Percentiles rank a stretch among this genome's conserved stretches.
Conservation (phyloP, 2,329 filamentous ascomycete species). For the Fonsecaea multimorphosa region DNA sequence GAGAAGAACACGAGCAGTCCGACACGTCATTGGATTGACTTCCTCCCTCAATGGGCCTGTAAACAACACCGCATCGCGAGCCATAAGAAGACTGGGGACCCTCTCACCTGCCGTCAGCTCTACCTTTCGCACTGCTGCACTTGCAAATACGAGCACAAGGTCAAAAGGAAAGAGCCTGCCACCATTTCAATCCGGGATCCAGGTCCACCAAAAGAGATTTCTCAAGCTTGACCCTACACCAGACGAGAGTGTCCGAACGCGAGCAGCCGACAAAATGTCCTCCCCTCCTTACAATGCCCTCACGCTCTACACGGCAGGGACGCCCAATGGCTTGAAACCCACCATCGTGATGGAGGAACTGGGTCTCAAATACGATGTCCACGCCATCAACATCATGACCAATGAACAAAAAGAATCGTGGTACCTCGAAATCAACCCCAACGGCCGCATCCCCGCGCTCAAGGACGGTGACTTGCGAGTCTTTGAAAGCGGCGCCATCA, state of each 20-base stretch:
- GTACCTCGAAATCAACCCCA: conserved; percentile 58
- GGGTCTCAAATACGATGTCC: conserved; percentile 43
- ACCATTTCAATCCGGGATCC: background rate
- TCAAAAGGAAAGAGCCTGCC: background rate
- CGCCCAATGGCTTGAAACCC: conserved; percentile 45
- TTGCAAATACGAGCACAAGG: conserved; percentile 1
- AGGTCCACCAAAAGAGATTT: background rate
- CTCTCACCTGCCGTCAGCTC: conserved; percentile 6
- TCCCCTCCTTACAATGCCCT: conserved; percentile 31
- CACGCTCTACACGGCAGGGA: conserved; percentile 32
- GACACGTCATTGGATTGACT: conserved; percentile 18
- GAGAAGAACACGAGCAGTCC: conserved; percentile 7
- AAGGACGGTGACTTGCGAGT: conserved; percentile 49
- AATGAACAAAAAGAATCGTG: conserved; percentile 54
- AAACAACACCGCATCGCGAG: background rate
- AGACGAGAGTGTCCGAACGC: background rate
- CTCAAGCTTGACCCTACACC: conserved; percentile 18
- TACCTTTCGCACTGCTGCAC: background rate
- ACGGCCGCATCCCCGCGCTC: conserved; percentile 56
- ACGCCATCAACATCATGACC: conserved; percentile 51
- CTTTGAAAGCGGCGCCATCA: conserved; percentile 55
- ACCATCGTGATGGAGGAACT: conserved; percentile 50
- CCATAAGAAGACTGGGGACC: conserved; percentile 11
- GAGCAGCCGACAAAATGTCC: conserved; percentile 12
- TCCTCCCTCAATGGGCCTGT: background rate